These are phyloP conservation scores for Typha latifolia DNA, from an alignment of 176 grass and related monocot species.

Conservation along the genomic window DNA sequence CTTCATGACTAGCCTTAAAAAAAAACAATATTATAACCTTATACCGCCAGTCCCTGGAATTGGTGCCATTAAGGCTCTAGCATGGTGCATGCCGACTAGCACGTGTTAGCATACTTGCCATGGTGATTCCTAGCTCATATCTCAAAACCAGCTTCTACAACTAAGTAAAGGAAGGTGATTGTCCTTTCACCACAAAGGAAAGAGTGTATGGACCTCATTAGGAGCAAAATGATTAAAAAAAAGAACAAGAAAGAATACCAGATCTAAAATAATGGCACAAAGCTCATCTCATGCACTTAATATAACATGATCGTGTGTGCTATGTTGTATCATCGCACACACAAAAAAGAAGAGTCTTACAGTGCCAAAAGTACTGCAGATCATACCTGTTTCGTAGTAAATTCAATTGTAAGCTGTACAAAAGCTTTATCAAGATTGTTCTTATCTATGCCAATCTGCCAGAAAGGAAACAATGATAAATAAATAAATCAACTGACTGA, in stretches of 20 bases:
- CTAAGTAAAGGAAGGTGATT: no score
- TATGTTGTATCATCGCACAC: neutral
- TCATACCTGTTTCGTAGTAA: conserved; percentile 70
- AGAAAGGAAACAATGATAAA: conserved; percentile 10
- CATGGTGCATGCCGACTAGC: no score
- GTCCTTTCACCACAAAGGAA: no score
- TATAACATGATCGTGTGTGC: no score
- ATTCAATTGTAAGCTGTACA: conserved; percentile 78
- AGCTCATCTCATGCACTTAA: neutral
- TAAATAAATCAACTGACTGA: conserved; percentile 7
- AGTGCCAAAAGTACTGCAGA: conserved; percentile 15
- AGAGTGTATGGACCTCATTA: neutral
- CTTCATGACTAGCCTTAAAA: no score
- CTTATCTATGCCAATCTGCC: conserved; percentile 83
- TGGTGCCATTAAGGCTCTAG: no score
- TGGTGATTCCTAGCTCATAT: no score
- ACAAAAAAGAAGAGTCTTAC: neutral
- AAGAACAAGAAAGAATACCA: neutral
- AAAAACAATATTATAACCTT: no score
- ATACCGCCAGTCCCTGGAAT: no score
- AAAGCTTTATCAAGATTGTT: conserved; percentile 90
- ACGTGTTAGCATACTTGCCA: no score
- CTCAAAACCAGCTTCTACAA: no score
- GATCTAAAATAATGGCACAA: neutral
- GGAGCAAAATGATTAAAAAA: neutral